Conservation (phyloP, 2,329 filamentous ascomycete species). For the Aspergillus sp. region DNA sequence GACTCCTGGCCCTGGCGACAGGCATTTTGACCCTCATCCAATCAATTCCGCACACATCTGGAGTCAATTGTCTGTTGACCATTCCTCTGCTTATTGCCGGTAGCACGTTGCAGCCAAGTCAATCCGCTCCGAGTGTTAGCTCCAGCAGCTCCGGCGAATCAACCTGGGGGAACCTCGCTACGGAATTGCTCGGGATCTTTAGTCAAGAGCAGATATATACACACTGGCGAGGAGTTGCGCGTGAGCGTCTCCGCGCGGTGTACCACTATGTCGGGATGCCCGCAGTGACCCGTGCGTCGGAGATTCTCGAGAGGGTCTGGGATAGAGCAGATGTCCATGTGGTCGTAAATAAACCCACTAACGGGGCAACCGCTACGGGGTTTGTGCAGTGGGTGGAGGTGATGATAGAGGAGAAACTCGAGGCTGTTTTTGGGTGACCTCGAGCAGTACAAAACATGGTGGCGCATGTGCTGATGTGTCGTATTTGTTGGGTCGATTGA, state of each 20-base stretch:
- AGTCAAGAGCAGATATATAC: not conserved
- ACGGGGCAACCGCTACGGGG: not conserved
- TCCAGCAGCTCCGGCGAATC: not conserved
- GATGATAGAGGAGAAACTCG: constrained; percentile 2
- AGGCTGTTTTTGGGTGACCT: not conserved
- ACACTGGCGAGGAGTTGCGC: constrained; percentile 1
- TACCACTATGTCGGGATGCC: not conserved
- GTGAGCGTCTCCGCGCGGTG: not conserved
- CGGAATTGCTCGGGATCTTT: not conserved
- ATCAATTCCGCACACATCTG: not conserved
- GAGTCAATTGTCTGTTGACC: constrained; percentile 3
- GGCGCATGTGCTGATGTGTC: too few relatives aligned
- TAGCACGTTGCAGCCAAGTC: not conserved
- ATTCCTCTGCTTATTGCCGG: constrained; percentile 6
- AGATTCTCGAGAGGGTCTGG: constrained; percentile 10
- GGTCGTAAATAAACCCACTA: not conserved
- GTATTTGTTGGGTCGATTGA: not conserved
- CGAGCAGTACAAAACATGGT: not conserved
- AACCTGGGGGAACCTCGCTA: not conserved
- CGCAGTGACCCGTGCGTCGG: not conserved
- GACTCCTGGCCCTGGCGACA: not conserved
- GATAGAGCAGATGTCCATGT: not conserved
- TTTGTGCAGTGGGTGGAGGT: constrained; percentile 3
- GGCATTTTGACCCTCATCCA: constrained; percentile 2
- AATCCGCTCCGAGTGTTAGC: not conserved